Conservation (phyloP, 352 stramenopile species). For the Phytophthora hibernalis region DNA sequence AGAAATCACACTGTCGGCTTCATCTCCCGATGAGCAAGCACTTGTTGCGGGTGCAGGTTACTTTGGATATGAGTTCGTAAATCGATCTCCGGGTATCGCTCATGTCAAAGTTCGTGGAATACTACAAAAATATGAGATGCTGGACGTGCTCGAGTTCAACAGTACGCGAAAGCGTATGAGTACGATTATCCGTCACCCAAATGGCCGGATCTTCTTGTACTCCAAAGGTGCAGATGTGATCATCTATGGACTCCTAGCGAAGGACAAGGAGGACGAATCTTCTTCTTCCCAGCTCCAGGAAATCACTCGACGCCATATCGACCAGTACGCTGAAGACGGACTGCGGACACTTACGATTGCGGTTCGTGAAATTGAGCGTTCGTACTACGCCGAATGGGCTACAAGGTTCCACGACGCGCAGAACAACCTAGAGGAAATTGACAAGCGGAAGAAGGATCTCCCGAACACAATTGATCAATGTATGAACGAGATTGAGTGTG, state of each 20-base stretch:
- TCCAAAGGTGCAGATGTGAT: conserved; percentile 80
- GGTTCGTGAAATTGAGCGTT: conserved; percentile 60
- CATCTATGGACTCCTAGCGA: conserved; percentile 61
- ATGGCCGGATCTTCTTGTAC: conserved; percentile 71
- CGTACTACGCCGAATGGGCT: conserved; percentile 66
- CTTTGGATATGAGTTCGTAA: conserved; percentile 83
- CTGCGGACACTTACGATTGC: conserved; percentile 90
- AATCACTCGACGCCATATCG: conserved; percentile 66
- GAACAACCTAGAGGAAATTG: conserved; percentile 79
- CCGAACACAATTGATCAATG: conserved; percentile 77
- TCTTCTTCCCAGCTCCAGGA: conserved; percentile 44
- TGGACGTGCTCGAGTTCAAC: conserved; percentile 93
- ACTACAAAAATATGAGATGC: conserved; percentile 69
- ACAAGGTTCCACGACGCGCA: conserved; percentile 67
- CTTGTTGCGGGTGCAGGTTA: conserved; percentile 76
- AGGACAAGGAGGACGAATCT: conserved; percentile 35
- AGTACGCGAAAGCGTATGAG: conserved; percentile 95
- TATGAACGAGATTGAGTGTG: conserved; percentile 86
- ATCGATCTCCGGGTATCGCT: conserved; percentile 61
- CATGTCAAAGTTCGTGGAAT: conserved; percentile 57
- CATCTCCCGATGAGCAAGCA: conserved; percentile 90
- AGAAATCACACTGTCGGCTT: conserved; percentile 72
- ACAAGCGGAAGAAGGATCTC: conserved; percentile 80
- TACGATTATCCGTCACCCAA: conserved; percentile 81
- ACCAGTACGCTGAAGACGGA: conserved; percentile 87